These are phyloP conservation scores for Beauveria varroae DNA, from an alignment of 2,329 filamentous ascomycete species.

Conservation along the genomic window DNA sequence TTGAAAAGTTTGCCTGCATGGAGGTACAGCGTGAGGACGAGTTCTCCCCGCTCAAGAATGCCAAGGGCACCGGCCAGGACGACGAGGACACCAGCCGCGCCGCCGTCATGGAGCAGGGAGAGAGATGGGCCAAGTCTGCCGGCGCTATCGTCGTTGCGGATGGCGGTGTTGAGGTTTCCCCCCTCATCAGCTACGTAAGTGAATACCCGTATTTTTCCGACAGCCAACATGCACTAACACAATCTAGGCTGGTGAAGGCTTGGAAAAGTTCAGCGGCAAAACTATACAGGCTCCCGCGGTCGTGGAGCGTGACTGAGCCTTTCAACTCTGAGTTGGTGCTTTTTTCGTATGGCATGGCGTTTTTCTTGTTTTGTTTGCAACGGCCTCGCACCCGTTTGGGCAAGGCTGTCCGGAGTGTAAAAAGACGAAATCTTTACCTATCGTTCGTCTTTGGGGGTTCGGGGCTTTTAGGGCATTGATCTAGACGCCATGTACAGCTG, in stretches of 20 bases:
- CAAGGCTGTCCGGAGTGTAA: background rate
- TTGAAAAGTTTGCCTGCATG: conserved; percentile 88
- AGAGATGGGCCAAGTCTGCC: conserved; percentile 73
- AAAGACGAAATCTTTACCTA: background rate
- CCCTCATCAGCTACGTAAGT: conserved; percentile 92
- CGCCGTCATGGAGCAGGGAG: conserved; percentile 86
- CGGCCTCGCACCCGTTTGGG: background rate
- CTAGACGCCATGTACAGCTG: background rate
- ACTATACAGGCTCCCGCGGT: conserved; percentile 45
- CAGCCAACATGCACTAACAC: conserved; percentile 15
- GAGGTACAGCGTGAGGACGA: conserved; percentile 96
- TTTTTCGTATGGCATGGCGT: conserved; percentile 6
- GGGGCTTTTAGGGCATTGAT: background rate
- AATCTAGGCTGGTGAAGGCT: conserved; percentile 52
- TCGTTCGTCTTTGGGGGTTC: background rate
- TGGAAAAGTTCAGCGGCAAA: conserved; percentile 48
- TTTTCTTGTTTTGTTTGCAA: background rate
- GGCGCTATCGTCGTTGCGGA: conserved; percentile 66
- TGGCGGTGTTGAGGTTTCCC: conserved; percentile 80
- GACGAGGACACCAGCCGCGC: conserved; percentile 87
- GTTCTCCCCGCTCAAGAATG: conserved; percentile 96
- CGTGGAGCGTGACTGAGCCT: conserved; percentile 35
- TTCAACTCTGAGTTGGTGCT: background rate
- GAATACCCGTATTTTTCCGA: background rate
- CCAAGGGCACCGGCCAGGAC: conserved; percentile 76